Conservation (phyloP, 768 basidiomycete genomes). For the Tulasnella sp. region DNA sequence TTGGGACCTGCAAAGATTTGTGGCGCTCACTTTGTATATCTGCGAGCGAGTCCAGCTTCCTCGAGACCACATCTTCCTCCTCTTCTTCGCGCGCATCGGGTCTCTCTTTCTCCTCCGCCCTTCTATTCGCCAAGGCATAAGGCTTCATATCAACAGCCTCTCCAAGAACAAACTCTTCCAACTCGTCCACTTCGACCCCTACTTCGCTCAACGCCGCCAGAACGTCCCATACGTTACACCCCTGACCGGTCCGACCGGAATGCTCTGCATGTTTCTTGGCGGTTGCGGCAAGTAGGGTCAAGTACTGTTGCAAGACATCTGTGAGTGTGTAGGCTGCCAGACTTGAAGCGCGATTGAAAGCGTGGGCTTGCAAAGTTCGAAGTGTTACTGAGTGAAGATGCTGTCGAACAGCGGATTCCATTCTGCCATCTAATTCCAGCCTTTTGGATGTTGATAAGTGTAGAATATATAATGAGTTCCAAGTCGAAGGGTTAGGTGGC, state of each 20-base stretch:
- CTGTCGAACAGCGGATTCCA: conserved; percentile 24
- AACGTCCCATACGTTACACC: conserved; percentile 56
- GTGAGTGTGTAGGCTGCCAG: conserved; percentile 68
- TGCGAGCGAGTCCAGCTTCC: conserved; percentile 50
- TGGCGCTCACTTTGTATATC: conserved; percentile 32
- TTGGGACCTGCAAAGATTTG: not conserved
- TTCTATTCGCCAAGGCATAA: conserved; percentile 38
- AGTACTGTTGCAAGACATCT: conserved; percentile 71
- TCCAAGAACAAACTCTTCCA: conserved; percentile 40
- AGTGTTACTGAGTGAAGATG: conserved; percentile 26
- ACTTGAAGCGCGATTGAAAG: conserved; percentile 69
- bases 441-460: not conserved
- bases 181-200: conserved; percentile 65
- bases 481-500: conserved; percentile 7
- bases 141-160: conserved; percentile 67
- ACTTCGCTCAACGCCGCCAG: conserved; percentile 67
- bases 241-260: conserved; percentile 52
- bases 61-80: conserved; percentile 49
- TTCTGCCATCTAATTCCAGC: not conserved
- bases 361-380: conserved; percentile 67
- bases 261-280: conserved; percentile 72
- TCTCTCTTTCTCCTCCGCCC: conserved; percentile 2
- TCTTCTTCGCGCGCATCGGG: conserved; percentile 49
- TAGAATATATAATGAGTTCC: not conserved
- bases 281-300: conserved; percentile 59